phyloP scores from a whole-genome alignment of 2,329 filamentous ascomycete genomes.

The Ceratocystis lukuohia region DNA sequence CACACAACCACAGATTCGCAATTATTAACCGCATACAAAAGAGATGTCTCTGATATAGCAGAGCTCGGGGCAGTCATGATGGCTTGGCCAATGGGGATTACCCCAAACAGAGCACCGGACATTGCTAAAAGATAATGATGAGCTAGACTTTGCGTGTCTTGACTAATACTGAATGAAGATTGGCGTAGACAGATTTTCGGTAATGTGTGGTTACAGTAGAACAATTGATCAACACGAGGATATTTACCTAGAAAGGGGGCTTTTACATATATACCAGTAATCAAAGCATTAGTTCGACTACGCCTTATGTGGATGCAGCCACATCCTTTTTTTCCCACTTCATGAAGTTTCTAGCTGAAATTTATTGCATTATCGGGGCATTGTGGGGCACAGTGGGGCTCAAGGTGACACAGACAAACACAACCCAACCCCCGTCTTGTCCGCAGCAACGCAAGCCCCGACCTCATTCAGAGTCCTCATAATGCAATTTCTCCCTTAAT shows the following conservation, averaged over 20 bases:
- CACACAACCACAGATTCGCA: conserved; percentile 73
- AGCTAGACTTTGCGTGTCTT: background rate
- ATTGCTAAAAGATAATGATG: conserved; percentile 23
- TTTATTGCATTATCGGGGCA: conserved; percentile 3
- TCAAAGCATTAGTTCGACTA: background rate
- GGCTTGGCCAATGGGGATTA: conserved; percentile 47
- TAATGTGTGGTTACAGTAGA: background rate
- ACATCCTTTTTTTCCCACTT: background rate
- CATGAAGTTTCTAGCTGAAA: background rate
- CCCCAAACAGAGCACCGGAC: conserved; percentile 40
- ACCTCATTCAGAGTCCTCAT: background rate
- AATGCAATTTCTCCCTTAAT: background rate
- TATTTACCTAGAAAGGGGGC: background rate
- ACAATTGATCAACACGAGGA: background rate
- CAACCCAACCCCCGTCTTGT: background rate
- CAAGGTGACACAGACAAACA: background rate
- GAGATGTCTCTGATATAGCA: conserved; percentile 40
- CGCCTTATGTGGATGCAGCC: background rate
- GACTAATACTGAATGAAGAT: background rate
- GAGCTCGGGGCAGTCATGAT: conserved; percentile 42
- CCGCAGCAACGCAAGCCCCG: background rate
- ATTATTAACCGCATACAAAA: conserved; percentile 40
- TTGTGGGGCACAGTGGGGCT: background rate
- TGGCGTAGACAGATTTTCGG: background rate
- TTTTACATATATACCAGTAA: background rate